These are phyloP conservation scores for Saccharum officinarum DNA, from an alignment of 176 grass and related monocot genomes.

Conservation along the genomic window DNA sequence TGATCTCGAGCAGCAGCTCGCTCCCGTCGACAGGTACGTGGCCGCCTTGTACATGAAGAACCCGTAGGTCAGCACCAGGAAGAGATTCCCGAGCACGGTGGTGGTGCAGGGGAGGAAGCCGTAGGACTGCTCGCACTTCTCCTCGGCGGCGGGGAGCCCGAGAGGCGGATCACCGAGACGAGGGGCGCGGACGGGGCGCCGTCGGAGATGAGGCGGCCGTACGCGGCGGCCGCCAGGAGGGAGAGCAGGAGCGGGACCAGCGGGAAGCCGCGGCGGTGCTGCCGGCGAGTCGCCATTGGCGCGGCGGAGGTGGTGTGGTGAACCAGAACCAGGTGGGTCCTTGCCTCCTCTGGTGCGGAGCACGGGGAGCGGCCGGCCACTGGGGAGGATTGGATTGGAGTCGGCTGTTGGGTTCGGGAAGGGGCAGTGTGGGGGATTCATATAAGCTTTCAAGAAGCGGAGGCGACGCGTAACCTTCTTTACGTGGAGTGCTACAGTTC, in stretches of 20 bases:
- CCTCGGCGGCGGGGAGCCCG: conserved; percentile 15
- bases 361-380: no score
- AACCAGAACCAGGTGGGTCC: background rate
- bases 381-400: no score
- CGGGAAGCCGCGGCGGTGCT: conserved; percentile 35
- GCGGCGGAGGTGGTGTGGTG: background rate
- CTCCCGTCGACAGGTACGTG: conserved; percentile 77
- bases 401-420: background rate
- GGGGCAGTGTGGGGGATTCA: background rate
- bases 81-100: conserved; percentile 81
- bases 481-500: background rate
- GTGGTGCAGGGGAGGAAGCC: conserved; percentile 92
- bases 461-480: conserved; percentile 5
- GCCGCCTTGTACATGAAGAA: conserved; percentile 95
- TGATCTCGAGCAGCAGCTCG: conserved; percentile 87
- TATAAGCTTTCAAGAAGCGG: background rate
- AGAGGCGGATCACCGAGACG: conserved; percentile 34
- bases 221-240: conserved; percentile 48
- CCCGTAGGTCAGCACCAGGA: conserved; percentile 73
- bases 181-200: background rate
- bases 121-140: conserved; percentile 83
- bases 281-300: conserved; percentile 49
- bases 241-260: conserved; percentile 46
- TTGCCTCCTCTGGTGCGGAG: background rate
- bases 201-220: conserved; percentile 68